phyloP scores from a whole-genome alignment of 371 early-diverging fungal species.

The Dinochytrium kinnereticum region DNA sequence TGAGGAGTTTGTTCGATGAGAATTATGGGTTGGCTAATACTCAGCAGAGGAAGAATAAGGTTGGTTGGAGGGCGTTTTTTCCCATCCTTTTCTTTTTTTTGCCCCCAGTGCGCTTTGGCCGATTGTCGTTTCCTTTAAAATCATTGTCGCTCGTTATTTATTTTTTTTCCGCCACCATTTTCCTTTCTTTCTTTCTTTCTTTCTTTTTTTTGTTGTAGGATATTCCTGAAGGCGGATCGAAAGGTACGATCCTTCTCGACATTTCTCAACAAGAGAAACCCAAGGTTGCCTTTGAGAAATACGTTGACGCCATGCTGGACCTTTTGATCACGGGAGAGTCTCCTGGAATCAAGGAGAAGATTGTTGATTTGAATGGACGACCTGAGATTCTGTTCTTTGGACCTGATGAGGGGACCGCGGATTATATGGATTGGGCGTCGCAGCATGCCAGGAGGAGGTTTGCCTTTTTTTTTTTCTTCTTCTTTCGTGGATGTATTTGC shows the following conservation, averaged over 20 bases:
- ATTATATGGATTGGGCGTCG: slow-evolving; percentile 98
- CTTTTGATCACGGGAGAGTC: slow-evolving; percentile 87
- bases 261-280: slow-evolving; percentile 94
- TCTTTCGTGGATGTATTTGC: too few species aligned
- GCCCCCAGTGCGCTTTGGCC: neutral
- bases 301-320: slow-evolving; percentile 94
- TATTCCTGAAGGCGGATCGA: slow-evolving; percentile 98
- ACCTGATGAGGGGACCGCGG: slow-evolving; percentile 98
- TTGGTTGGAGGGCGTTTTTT: neutral
- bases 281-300: slow-evolving; percentile 97
- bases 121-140: too few species aligned
- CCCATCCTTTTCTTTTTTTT: slow-evolving; percentile 19
- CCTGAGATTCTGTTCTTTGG: slow-evolving; percentile 98
- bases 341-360: slow-evolving; percentile 96
- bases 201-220: slow-evolving; percentile 49
- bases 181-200: neutral
- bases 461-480: neutral
- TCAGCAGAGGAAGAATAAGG: slow-evolving; percentile 98
- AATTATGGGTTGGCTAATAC: slow-evolving; percentile 97
- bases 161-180: neutral
- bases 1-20: slow-evolving; percentile 95
- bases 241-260: slow-evolving; percentile 96
- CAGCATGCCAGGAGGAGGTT: slow-evolving; percentile 87
- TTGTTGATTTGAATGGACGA: slow-evolving; percentile 87
- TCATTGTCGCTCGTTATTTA: too few species aligned